Evolutionary conservation across 2,329 filamentous ascomycete genomes (phyloP).

Genomic region (Fusarium marasasianum): DNA sequence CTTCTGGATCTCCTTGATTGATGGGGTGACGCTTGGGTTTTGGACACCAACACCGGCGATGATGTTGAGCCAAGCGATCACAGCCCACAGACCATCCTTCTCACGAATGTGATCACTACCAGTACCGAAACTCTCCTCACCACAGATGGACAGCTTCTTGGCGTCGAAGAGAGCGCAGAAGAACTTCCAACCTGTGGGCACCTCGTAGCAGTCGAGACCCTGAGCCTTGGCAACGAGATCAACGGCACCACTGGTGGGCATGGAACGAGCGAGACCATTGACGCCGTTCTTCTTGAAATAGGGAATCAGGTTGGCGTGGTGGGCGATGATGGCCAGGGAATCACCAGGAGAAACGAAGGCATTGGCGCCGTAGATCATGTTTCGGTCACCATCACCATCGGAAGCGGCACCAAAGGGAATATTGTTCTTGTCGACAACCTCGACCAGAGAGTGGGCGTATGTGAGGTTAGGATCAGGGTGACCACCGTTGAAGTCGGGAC

Average conservation of each 20-base stretch:
- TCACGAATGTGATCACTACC: constrained; percentile 99
- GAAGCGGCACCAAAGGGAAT: constrained; percentile 97
- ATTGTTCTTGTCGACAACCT: constrained; percentile 87
- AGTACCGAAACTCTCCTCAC: constrained; percentile 97
- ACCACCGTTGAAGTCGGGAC: constrained; percentile 94
- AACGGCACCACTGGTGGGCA: constrained; percentile 96
- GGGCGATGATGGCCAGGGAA: constrained; percentile 96
- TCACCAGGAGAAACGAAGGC: constrained; percentile 97
- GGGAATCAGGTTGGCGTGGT: constrained; percentile 94
- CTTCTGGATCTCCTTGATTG: constrained; percentile 94
- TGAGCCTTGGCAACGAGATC: constrained; percentile 97
- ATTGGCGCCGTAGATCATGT: constrained; percentile 99
- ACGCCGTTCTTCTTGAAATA: constrained; percentile 99
- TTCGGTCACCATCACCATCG: constrained; percentile 96
- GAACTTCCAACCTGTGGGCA: constrained; percentile 99
- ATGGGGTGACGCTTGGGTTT: constrained; percentile 81
- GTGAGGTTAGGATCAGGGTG: constrained; percentile 98
- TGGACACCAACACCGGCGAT: constrained; percentile 92
- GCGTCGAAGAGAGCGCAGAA: constrained; percentile 96
- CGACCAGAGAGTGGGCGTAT: constrained; percentile 93
- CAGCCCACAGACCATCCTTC: constrained; percentile 98
- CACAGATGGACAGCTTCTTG: constrained; percentile 96
- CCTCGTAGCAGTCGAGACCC: constrained; percentile 91
- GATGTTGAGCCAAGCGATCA: constrained; percentile 98
- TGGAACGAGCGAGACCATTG: constrained; percentile 92